Evolutionary conservation across 2,329 filamentous ascomycete species (phyloP), one percentile per base, ranked within the genome.

Genomic region (Hypoxylon sp.): DNA sequence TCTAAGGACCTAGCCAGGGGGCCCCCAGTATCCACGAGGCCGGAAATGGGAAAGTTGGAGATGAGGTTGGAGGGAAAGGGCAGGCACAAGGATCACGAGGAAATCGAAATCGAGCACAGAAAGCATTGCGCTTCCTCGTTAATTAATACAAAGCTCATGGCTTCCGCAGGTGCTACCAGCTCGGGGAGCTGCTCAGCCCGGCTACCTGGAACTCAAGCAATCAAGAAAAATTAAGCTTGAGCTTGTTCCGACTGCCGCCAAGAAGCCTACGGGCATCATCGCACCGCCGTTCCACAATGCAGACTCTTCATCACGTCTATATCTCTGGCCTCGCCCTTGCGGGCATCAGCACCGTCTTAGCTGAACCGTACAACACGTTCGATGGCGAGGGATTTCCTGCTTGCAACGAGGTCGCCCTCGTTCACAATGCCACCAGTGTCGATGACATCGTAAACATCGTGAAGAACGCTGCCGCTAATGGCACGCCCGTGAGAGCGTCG

Each of bases 381-480:
- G 84, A 86, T 65, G 84, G 84, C 9, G 77, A 78, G 2, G 84
- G 83, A 17, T 83, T 81, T 60, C 83, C 83, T 0, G 80, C 83
- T 23, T 86, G 83, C 73, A 73, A 81, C 69, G 78, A 84, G 67
- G 83, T 85, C 51, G 79, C 82, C 3, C 75, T 76, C 14, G 80
- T 86, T 3, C 73, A 83, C 64, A 77, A 84, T 66, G 79, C 83
- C n/a, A 81, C 74, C 23, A 82, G 80, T 52, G 79, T 86, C 23
- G 78, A 81, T 48, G 79, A 85, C 10, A 82, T 84, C 63, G 76
- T 79, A 3, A 66, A 72, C 3, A 71, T 84, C 30, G 82, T 86
- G 51, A 79, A 80, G 53, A 73, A 79, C 25, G 82, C 83, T 13
- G 75, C 79, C 23, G 74, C 75, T 5, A 74, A 77, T 7, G 79